phyloP scores from a whole-genome alignment of 2,329 filamentous ascomycete genomes.

The Hypoxylon rubiginosum region DNA sequence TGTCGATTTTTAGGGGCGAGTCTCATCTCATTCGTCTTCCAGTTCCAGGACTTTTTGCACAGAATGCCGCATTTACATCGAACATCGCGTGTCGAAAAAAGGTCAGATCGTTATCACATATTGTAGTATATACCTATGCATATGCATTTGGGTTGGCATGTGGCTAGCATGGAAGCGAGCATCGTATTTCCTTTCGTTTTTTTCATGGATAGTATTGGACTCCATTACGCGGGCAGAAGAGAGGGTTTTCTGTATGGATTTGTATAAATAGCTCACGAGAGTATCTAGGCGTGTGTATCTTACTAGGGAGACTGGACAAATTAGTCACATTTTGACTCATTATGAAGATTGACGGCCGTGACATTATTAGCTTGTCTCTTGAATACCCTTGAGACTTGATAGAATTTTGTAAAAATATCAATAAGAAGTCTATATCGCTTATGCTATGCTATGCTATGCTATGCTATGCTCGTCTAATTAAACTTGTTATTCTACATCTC shows the following conservation, averaged over 20 bases:
- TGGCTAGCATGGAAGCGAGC: constrained; percentile 38
- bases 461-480: no score
- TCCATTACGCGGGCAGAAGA: not conserved
- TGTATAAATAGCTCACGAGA: constrained; percentile 19
- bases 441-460: no score
- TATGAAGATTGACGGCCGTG: not conserved
- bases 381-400: no score
- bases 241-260: constrained; percentile 6
- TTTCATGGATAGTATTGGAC: not conserved
- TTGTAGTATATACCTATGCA: constrained; percentile 22
- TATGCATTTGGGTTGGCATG: constrained; percentile 28
- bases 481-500: no score
- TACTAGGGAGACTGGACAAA: constrained; percentile 14
- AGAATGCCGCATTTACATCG: constrained; percentile 28
- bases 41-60: constrained; percentile 6
- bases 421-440: no score
- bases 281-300: constrained; percentile 2
- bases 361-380: not conserved
- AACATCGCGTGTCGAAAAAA: constrained; percentile 17
- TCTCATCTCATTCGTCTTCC: constrained; percentile 17
- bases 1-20: not conserved
- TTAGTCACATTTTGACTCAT: not conserved
- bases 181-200: constrained; percentile 19
- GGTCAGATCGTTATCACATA: constrained; percentile 5
- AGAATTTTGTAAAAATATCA: no score